These are phyloP conservation scores for Rhynchosporium graminicola DNA, from an alignment of 2,329 filamentous ascomycete species.

Conservation along the genomic window DNA sequence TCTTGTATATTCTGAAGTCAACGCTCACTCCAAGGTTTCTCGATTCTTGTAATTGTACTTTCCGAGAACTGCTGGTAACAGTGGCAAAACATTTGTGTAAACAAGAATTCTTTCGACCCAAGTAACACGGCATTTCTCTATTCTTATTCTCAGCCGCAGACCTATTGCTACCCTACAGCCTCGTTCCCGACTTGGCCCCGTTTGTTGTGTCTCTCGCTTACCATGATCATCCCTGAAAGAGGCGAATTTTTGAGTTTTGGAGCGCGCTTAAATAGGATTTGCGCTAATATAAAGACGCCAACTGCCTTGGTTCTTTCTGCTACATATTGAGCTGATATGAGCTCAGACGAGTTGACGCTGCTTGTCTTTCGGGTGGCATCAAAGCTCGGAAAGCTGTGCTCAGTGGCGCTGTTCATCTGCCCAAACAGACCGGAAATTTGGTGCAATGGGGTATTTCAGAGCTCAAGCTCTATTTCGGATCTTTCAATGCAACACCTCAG, in stretches of 20 bases:
- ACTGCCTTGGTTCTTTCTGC: background rate
- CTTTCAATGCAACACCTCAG: constrained; percentile 1
- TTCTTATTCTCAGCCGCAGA: background rate
- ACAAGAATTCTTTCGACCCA: background rate
- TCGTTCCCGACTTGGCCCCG: background rate
- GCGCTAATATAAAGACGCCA: constrained; percentile 16
- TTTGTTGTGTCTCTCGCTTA: constrained; percentile 17
- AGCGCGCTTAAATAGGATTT: constrained; percentile 16
- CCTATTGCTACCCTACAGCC: background rate
- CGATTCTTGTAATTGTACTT: no score
- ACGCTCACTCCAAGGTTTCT: no score
- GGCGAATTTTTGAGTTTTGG: background rate
- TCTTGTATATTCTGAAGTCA: no score
- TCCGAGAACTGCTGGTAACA: no score
- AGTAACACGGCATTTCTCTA: background rate
- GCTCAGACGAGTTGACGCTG: background rate
- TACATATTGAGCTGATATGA: background rate
- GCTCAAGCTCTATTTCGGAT: constrained; percentile 14
- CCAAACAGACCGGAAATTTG: background rate
- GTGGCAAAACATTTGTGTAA: no score
- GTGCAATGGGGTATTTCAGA: background rate
- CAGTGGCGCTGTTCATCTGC: background rate
- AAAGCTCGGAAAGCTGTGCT: background rate
- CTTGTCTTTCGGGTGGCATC: background rate
- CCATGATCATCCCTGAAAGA: background rate